Base-by-base conservation (phyloP, 106 monocot species). In the Acorus gramineus region DNA sequence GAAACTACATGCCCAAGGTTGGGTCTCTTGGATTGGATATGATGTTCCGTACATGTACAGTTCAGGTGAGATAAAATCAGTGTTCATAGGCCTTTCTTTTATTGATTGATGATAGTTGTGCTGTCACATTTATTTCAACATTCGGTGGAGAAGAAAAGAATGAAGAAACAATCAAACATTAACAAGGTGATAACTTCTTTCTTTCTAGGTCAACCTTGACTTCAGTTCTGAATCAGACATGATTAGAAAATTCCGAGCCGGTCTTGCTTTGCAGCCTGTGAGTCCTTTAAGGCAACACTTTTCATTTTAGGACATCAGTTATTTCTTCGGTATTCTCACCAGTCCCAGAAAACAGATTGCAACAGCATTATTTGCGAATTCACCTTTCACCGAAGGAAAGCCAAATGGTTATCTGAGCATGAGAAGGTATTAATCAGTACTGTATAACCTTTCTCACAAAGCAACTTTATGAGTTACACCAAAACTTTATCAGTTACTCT, bases 41-140 rank as follows among this genome's bases (percentile, higher is more conserved):
- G 98, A 92, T 98, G 98, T 88, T 98, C 47, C 78, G 98, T 42
- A 98, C 98, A 44, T 98, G 98, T 69, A 98, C 98, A 11, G 91
- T 91, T 79, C 98, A 98, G 92, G 98, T 92, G 64, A 57, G 57
- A 47, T 52, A 48, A 48, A 52, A 11, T 53, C 4, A 28, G 28
- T 28, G 28, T 28, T 28, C 28, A 28, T 28, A 28, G 28, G 28
- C 28, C 28, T 28, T 28, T 28, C 28, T 28, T 28, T 28, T 28
- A 28, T 28, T 28, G 28, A 28, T 28, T 28, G 28, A 28, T 28
- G 28, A 28, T 28, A 28, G 28, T 28, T 28, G 28, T 28, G 28
- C 28, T 28, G 28, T 28, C 28, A 28, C 28, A 28, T 28, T 28
- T 28, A 28, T 28, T 28, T 28, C 28, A 28, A 28, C 28, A 28